These are phyloP conservation scores for Chromera velia DNA, from an alignment of 73 alveolate species.

Conservation along the genomic window DNA sequence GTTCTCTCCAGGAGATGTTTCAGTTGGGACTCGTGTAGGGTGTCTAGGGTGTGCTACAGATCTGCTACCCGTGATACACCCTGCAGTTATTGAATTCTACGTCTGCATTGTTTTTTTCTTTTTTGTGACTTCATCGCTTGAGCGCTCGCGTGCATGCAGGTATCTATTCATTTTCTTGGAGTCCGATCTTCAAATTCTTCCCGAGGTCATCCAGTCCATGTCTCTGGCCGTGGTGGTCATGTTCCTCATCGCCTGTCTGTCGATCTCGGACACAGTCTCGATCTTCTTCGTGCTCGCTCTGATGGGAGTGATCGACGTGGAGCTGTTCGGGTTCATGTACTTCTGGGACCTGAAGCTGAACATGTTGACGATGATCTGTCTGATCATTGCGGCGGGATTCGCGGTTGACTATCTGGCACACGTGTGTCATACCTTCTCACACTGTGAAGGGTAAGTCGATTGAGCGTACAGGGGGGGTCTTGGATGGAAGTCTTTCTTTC, in stretches of 20 bases:
- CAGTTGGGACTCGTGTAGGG: too few relatives aligned
- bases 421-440: constrained; percentile 4
- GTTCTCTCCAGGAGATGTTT: too few relatives aligned
- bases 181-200: neutral
- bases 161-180: neutral
- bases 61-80: too few relatives aligned
- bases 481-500: too few relatives aligned
- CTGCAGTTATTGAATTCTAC: too few relatives aligned
- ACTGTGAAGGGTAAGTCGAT: constrained; percentile 6
- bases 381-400: constrained; percentile 7
- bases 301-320: constrained; percentile 9
- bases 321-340: constrained; percentile 15
- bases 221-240: neutral
- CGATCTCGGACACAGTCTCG: neutral
- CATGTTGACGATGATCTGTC: constrained; percentile 2
- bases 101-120: too few relatives aligned
- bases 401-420: constrained; percentile 24
- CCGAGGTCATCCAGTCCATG: neutral
- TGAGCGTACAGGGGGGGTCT: too few relatives aligned
- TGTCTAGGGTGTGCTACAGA: too few relatives aligned
- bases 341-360: constrained; percentile 18
- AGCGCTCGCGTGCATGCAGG: too few relatives aligned
- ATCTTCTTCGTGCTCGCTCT: neutral
- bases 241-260: constrained; percentile 9
- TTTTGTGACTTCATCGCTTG: too few relatives aligned